Evolutionary conservation across 1,284 basidiomycete genomes (phyloP).

Genomic region (Irpex sp.): DNA sequence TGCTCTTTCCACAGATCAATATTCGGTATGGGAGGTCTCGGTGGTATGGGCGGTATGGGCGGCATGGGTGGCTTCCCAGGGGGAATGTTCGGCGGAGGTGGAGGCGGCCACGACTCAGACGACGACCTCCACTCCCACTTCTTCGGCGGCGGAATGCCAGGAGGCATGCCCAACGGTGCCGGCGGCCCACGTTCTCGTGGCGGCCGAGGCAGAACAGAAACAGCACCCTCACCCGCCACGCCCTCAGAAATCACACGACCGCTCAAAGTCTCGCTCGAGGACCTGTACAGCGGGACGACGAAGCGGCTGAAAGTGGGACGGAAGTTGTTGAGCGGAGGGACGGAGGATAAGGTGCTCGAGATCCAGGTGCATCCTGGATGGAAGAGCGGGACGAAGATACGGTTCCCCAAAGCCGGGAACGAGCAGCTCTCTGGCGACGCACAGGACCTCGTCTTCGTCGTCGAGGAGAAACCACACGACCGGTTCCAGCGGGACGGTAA

Average conservation of each 20-base stretch:
- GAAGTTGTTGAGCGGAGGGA: constrained; percentile 64
- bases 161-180: constrained; percentile 18
- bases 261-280: constrained; percentile 84
- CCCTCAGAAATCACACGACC: constrained; percentile 76
- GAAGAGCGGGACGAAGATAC: constrained; percentile 89
- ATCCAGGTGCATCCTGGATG: constrained; percentile 85
- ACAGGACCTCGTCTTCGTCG: constrained; percentile 86
- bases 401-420: constrained; percentile 86
- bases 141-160: constrained; percentile 47
- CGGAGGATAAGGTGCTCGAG: constrained; percentile 90
- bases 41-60: constrained; percentile 39
- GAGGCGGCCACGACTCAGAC: constrained; percentile 27
- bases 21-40: constrained; percentile 48
- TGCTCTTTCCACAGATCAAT: constrained; percentile 50
- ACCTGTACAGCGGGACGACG: constrained; percentile 85
- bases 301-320: constrained; percentile 91
- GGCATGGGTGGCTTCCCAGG: constrained; percentile 35
- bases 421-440: constrained; percentile 73
- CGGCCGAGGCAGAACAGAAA: constrained; percentile 11
- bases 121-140: constrained; percentile 41
- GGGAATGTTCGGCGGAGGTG: constrained; percentile 33
- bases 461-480: constrained; percentile 87
- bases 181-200: background rate
- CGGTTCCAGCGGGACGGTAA: constrained; percentile 78
- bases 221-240: constrained; percentile 14